Evolutionary conservation across 768 basidiomycete genomes (phyloP), one percentile per base, ranked within the genome.

Genomic region (Krasilnikovozyma curviuscula): DNA sequence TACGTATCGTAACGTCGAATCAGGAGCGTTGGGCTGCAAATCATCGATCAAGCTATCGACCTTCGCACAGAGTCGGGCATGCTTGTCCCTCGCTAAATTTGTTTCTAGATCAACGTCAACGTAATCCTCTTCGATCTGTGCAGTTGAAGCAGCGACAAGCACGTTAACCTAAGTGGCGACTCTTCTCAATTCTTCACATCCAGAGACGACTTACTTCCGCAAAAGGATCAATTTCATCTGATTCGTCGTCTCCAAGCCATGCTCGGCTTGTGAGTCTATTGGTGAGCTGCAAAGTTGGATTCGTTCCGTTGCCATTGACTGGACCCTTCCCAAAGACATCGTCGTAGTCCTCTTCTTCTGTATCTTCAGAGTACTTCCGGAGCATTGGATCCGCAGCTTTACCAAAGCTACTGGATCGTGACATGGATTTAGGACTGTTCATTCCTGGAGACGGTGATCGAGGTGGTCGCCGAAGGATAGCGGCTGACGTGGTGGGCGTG

Each of bases 161-260:
- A 44, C 44, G 16, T 23, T 27, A 31, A 53, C 52, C 12, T 33
- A 30, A 16, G 13, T 18, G 45, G 19, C 27, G 33, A 47, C 55
- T 38, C 51, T 54, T 46, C 29, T 29, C 6, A 14, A 23, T 27
- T 19, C 18, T 40, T 16, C 14, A 50, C 21, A 40, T 21, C 33
- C 8, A 40, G 57, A 48, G 55, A 5, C 31, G 25, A 9, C 56
- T 55, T n/a, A 83, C 84, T 69, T 88, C 84, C 2, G 91, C 88
- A 57, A 98, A 98, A 1, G 93, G 91, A 68, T 98, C 88, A 46
- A 86, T 83, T 44, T 91, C 88, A 49, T 91, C 86, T 2, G 75
- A 76, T 29, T 81, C 74, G 27, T 81, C 83, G 37, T 84, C 84
- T 8, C 79, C 79, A 46, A 81, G 66, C 84, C 86, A 93, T 10